Evolutionary conservation across 257 asterid species (phyloP).

Genomic region (Penstemon barbatus): DNA sequence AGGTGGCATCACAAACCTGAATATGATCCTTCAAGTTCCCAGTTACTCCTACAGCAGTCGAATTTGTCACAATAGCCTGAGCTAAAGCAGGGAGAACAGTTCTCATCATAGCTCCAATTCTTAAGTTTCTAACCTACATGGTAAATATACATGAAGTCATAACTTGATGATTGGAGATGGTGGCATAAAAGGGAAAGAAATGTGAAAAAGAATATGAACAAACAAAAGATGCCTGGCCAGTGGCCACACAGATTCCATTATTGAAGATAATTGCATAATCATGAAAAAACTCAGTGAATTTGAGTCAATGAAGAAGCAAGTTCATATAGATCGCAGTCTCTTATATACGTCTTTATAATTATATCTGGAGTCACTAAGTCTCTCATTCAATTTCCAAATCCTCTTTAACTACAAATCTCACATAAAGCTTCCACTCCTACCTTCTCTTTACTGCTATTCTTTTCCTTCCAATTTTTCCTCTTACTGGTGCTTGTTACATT

Average conservation of each 20-base stretch:
- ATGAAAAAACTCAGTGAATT: slow-evolving; percentile 13
- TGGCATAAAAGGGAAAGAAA: slow-evolving; percentile 2
- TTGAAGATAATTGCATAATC: background rate
- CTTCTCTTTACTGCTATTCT: slow-evolving; percentile 7
- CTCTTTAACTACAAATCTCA: slow-evolving; percentile 13
- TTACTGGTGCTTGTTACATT: slow-evolving; percentile 10
- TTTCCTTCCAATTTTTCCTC: background rate
- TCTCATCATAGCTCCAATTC: slow-evolving; percentile 95
- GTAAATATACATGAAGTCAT: background rate
- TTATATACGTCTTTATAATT: background rate
- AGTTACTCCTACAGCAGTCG: slow-evolving; percentile 40
- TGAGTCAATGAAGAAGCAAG: slow-evolving; percentile 5
- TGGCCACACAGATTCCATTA: slow-evolving; percentile 6
- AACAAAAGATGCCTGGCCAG: background rate
- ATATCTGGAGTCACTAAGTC: slow-evolving; percentile 5
- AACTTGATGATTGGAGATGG: background rate
- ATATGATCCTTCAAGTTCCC: slow-evolving; percentile 61
- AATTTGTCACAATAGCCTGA: slow-evolving; percentile 74
- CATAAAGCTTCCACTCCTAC: background rate
- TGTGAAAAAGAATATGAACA: slow-evolving; percentile 1
- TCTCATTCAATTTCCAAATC: too few relatives aligned
- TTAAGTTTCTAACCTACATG: slow-evolving; percentile 75
- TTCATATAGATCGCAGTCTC: slow-evolving; percentile 11
- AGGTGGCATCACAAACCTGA: slow-evolving; percentile 52
- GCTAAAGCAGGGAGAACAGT: slow-evolving; percentile 91